Evolutionary conservation across 164 flowering plant genomes (phyloP).

Genomic region (Dillenia suffruticosa): DNA sequence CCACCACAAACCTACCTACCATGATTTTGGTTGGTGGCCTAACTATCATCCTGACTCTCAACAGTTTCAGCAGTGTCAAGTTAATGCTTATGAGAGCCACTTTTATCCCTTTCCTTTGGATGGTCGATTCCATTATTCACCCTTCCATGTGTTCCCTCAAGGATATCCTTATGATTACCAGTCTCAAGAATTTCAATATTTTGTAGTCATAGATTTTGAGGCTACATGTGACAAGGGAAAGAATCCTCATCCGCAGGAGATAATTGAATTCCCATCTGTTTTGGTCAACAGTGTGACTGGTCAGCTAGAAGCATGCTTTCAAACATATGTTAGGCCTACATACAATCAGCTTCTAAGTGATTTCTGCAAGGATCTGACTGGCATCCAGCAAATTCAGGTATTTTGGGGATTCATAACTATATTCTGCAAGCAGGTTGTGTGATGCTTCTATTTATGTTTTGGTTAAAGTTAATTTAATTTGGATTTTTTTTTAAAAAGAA

Average conservation of each 20-base stretch:
- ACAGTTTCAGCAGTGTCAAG: constrained; percentile 42
- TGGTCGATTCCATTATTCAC: constrained; percentile 39
- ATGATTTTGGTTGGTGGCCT: constrained; percentile 39
- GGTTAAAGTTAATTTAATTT: too few species aligned
- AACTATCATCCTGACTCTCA: constrained; percentile 38
- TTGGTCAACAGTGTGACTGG: constrained; percentile 81
- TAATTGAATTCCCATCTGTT: constrained; percentile 96
- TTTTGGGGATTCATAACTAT: neutral
- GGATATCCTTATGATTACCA: constrained; percentile 37
- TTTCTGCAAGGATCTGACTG: constrained; percentile 97
- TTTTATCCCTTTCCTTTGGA: constrained; percentile 39
- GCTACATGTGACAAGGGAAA: constrained; percentile 91
- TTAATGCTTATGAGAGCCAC: constrained; percentile 36
- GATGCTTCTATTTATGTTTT: too few species aligned
- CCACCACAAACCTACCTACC: constrained; percentile 28
- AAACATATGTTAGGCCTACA: constrained; percentile 81
- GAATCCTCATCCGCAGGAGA: constrained; percentile 89
- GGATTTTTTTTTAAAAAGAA: too few species aligned
- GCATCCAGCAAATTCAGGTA: constrained; percentile 95
- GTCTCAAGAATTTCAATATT: constrained; percentile 84
- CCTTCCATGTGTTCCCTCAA: constrained; percentile 43
- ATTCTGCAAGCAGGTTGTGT: too few species aligned
- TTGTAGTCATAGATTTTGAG: constrained; percentile 97
- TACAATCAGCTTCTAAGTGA: constrained; percentile 74
- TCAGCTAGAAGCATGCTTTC: constrained; percentile 74